These are phyloP conservation scores for Coccomyxa sp. DNA, from an alignment of 139 green algal species.

Conservation along the genomic window DNA sequence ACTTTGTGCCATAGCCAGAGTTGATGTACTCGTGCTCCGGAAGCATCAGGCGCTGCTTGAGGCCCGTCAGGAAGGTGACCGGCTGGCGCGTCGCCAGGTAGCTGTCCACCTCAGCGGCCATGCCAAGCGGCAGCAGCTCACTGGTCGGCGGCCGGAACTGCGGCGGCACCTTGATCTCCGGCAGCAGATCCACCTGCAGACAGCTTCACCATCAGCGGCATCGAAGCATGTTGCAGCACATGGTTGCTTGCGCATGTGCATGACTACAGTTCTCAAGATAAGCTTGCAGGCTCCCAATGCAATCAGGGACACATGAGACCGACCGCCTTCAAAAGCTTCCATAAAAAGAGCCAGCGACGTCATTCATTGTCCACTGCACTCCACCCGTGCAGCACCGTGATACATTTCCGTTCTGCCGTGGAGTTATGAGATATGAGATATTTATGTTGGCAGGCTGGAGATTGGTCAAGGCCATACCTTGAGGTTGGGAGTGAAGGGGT, in stretches of 20 bases:
- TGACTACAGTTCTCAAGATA: too few species aligned
- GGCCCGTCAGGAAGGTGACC: conserved; percentile 47
- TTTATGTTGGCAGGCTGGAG: background rate
- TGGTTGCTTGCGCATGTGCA: too few species aligned
- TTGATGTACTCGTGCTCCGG: conserved; percentile 24
- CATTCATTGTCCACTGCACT: too few species aligned
- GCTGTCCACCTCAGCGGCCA: conserved; percentile 61
- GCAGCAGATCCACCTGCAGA: conserved; percentile 76
- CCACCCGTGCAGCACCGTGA: too few species aligned
- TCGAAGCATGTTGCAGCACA: background rate
- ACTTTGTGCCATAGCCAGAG: conserved; percentile 38
- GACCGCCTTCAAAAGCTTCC: too few species aligned
- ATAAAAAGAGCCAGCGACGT: too few species aligned
- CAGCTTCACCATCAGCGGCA: background rate
- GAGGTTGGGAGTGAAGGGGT: conserved; percentile 98
- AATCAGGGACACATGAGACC: too few species aligned
- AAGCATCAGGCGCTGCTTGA: conserved; percentile 59
- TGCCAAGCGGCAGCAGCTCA: conserved; percentile 35
- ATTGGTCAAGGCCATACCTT: conserved; percentile 55
- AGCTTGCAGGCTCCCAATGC: too few species aligned
- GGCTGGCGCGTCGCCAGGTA: conserved; percentile 37
- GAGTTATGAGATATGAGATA: too few species aligned
- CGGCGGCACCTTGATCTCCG: conserved; percentile 85
- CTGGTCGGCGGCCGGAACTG: conserved; percentile 62
- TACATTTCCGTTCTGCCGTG: too few species aligned